Conservation (phyloP, 805 yeast species). For the Torulaspora maleeae region DNA sequence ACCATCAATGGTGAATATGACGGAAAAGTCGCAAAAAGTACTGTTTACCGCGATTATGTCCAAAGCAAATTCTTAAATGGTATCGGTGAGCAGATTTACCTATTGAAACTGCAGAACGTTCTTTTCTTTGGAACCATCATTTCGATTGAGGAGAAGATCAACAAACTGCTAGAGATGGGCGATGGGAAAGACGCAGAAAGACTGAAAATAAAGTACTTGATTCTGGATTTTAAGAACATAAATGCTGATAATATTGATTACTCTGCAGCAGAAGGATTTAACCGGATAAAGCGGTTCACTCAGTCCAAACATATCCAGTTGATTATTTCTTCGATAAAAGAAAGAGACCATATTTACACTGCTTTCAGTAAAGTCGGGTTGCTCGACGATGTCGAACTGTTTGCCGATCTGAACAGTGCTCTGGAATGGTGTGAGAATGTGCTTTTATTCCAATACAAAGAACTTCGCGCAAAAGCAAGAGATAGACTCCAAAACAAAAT, state of each 20-base stretch:
- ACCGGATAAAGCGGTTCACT: slow-evolving; percentile 74
- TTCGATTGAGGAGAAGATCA: slow-evolving; percentile 73
- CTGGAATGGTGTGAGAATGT: slow-evolving; percentile 96
- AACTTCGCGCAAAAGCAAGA: slow-evolving; percentile 31
- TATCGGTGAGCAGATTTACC: slow-evolving; percentile 87
- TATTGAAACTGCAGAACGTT: slow-evolving; percentile 81
- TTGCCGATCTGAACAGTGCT: slow-evolving; percentile 76
- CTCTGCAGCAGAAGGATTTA: slow-evolving; percentile 93
- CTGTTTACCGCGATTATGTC: slow-evolving; percentile 84
- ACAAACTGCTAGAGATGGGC: slow-evolving; percentile 56
- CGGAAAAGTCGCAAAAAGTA: slow-evolving; percentile 85
- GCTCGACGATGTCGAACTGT: slow-evolving; percentile 57
- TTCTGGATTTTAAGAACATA: slow-evolving; percentile 81
- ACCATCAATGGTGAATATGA: slow-evolving; percentile 78
- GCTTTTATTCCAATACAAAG: slow-evolving; percentile 48
- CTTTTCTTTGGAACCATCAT: slow-evolving; percentile 95
- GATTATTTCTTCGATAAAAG: slow-evolving; percentile 71
- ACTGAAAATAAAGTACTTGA: slow-evolving; percentile 70
- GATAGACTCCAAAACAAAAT: slow-evolving; percentile 12
- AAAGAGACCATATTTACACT: slow-evolving; percentile 58
- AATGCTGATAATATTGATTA: slow-evolving; percentile 70
- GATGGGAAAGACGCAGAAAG: slow-evolving; percentile 33
- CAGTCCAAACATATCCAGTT: slow-evolving; percentile 64
- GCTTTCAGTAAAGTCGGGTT: slow-evolving; percentile 82
- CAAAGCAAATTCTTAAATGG: slow-evolving; percentile 79